Evolutionary conservation across 768 basidiomycete species (phyloP).

Genomic region (Russula sp.): DNA sequence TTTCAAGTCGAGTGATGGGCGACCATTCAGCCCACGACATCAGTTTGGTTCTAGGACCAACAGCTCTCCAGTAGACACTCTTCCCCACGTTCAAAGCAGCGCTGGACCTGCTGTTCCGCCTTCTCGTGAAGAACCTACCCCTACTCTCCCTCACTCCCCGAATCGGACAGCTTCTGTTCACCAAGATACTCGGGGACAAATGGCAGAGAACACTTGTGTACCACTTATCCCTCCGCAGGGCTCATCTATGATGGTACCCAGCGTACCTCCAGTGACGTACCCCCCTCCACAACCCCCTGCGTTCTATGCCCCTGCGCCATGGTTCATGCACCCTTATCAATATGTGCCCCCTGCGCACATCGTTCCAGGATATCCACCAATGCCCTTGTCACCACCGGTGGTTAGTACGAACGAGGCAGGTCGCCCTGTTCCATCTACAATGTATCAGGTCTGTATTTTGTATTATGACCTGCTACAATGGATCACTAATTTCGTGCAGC

Average conservation of each 20-base stretch:
- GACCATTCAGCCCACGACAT: slow-evolving; percentile 15
- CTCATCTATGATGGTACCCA: slow-evolving; percentile 1
- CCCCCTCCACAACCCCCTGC: slow-evolving; percentile 7
- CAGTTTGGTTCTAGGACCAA: background rate
- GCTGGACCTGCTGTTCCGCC: background rate
- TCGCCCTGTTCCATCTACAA: background rate
- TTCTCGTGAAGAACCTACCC: background rate
- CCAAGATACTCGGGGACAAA: background rate
- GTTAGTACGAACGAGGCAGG: slow-evolving; percentile 5
- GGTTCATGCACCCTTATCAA: slow-evolving; percentile 18
- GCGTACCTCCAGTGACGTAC: slow-evolving; percentile 1
- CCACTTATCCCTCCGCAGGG: slow-evolving; percentile 2
- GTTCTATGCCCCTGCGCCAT: slow-evolving; percentile 17
- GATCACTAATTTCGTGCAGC: slow-evolving; percentile 2
- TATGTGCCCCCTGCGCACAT: slow-evolving; percentile 31
- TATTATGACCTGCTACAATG: background rate
- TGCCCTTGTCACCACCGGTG: background rate
- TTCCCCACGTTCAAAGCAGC: background rate
- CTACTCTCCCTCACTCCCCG: background rate
- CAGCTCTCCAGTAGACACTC: background rate
- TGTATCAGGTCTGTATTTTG: slow-evolving; percentile 14
- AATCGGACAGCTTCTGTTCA: slow-evolving; percentile 1
- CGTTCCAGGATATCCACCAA: slow-evolving; percentile 39
- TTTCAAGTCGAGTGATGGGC: slow-evolving; percentile 2
- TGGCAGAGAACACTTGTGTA: slow-evolving; percentile 1